Evolutionary conservation across 768 basidiomycete species (phyloP).

Genomic region (Tulasnella sp.): DNA sequence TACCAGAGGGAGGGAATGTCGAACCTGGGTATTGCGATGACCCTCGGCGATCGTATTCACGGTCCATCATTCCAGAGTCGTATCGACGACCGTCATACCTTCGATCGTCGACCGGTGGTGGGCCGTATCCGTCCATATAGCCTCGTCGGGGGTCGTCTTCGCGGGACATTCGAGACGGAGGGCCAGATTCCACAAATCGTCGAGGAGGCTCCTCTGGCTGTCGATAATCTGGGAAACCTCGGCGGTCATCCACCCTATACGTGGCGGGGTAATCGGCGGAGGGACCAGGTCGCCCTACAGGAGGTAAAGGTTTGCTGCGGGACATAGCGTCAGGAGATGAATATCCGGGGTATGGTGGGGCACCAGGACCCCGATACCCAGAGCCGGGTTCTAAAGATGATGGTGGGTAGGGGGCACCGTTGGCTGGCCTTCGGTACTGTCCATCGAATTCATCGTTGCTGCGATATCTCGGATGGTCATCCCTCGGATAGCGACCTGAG

Average conservation of each 20-base stretch:
- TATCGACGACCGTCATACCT: slow-evolving; percentile 1
- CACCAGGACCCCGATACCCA: background rate
- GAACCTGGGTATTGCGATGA: background rate
- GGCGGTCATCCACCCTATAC: background rate
- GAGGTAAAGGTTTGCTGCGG: background rate
- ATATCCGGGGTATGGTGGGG: background rate
- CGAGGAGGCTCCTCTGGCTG: background rate
- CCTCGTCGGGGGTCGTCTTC: background rate
- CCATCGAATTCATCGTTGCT: background rate
- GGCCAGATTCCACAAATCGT: background rate
- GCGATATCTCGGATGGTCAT: background rate
- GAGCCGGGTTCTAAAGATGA: background rate
- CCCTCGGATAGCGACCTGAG: background rate
- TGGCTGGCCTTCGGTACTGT: background rate
- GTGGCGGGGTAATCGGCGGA: background rate
- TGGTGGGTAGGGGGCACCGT: background rate
- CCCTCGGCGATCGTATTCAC: background rate
- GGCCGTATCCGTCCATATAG: background rate
- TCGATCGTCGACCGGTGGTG: background rate
- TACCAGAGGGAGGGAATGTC: background rate
- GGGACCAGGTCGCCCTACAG: background rate
- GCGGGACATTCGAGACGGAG: background rate
- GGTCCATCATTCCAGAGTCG: background rate
- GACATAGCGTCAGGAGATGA: background rate
- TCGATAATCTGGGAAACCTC: background rate